Evolutionary conservation across 2,329 filamentous ascomycete genomes (phyloP).

Genomic region (Botryotinia convoluta): DNA sequence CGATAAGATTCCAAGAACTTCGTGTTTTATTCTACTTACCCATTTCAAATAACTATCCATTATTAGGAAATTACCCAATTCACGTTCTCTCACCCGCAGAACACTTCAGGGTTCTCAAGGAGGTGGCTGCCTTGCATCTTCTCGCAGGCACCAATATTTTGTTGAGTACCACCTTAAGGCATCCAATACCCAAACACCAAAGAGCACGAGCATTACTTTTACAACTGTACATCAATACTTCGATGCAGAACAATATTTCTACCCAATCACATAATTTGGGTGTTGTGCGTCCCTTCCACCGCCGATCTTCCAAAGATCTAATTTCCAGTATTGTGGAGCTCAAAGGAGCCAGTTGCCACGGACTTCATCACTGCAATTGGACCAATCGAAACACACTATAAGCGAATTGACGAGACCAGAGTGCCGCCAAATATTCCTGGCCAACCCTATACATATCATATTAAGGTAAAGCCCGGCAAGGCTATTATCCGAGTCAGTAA

Average conservation of each 20-base stretch:
- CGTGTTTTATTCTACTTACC: neutral
- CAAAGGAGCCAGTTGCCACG: neutral
- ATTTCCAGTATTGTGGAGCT: slow-evolving; percentile 10
- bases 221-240: neutral
- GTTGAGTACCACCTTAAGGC: neutral
- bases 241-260: neutral
- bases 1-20: neutral
- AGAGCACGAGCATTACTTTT: neutral
- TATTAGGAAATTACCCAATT: neutral
- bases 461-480: neutral
- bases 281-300: neutral
- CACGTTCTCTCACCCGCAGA: neutral
- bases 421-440: neutral
- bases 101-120: neutral
- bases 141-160: slow-evolving; percentile 14
- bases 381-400: slow-evolving; percentile 8
- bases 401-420: slow-evolving; percentile 10
- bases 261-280: neutral
- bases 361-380: neutral
- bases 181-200: neutral
- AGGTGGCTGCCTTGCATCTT: slow-evolving; percentile 12
- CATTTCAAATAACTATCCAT: neutral
- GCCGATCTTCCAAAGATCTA: slow-evolving; percentile 7
- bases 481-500: neutral
- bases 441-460: slow-evolving; percentile 13